phyloP scores from a whole-genome alignment of 2,329 filamentous ascomycete genomes.

The Didymella keratinophila region DNA sequence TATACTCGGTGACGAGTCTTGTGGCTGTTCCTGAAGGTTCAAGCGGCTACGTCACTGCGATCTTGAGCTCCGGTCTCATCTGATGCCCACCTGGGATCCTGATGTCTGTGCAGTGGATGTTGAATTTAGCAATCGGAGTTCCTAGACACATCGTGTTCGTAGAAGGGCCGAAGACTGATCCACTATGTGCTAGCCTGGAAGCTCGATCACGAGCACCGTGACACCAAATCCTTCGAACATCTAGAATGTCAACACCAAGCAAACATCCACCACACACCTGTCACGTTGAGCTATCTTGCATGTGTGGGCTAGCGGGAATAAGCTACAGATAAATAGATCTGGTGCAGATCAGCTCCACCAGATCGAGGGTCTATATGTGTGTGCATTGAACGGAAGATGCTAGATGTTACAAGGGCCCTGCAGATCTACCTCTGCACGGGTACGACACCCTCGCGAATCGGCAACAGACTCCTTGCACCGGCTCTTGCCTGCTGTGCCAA shows the following conservation, averaged over 20 bases:
- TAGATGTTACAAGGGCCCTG: not conserved
- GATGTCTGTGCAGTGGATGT: conserved; percentile 5
- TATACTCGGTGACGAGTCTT: not conserved
- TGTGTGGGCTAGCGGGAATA: not conserved
- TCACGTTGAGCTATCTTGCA: not conserved
- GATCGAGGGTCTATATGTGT: not conserved
- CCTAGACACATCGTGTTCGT: not conserved
- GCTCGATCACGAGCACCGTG: not conserved
- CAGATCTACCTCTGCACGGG: conserved; percentile 35
- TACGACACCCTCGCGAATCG: conserved; percentile 50
- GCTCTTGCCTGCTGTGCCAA: conserved; percentile 77
- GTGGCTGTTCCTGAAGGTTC: not conserved
- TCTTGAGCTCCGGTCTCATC: not conserved
- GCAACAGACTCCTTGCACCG: conserved; percentile 46
- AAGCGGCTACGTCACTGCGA: conserved; percentile 5
- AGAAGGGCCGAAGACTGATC: conserved; percentile 14
- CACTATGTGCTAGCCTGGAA: conserved; percentile 3
- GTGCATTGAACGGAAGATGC: not conserved
- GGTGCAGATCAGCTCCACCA: not conserved
- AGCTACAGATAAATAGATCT: not conserved
- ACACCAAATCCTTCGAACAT: not conserved
- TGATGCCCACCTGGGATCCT: not conserved
- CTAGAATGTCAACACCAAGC: not conserved
- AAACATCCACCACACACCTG: not conserved
- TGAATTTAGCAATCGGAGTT: conserved; percentile 9